phyloP scores from a whole-genome alignment of 495 filamentous ascomycete species.

The Acidomyces sp. region DNA sequence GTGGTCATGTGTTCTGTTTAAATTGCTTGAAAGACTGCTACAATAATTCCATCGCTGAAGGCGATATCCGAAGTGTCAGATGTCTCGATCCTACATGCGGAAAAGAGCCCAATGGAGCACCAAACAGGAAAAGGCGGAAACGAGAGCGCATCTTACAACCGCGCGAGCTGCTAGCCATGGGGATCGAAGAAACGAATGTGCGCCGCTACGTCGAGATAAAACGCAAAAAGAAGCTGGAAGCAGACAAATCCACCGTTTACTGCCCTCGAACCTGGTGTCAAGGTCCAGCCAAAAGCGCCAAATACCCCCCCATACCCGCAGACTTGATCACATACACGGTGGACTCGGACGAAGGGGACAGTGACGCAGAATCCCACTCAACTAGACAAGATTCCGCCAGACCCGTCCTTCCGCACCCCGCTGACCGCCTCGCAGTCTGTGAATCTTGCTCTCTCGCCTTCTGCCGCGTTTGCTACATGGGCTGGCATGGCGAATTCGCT shows the following conservation, averaged over 20 bases:
- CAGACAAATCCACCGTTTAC: conserved; percentile 84
- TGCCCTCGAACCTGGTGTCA: conserved; percentile 92
- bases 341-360: conserved; percentile 30
- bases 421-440: conserved; percentile 65
- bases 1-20: conserved; percentile 83
- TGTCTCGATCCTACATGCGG: conserved; percentile 69
- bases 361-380: conserved; percentile 31
- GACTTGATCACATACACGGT: conserved; percentile 47
- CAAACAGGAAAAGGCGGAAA: conserved; percentile 31
- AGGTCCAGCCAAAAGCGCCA: conserved; percentile 70
- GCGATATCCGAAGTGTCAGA: conserved; percentile 60
- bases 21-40: conserved; percentile 80
- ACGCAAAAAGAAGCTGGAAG: conserved; percentile 80
- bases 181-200: conserved; percentile 56
- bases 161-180: conserved; percentile 79
- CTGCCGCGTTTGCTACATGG: conserved; percentile 56
- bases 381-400: conserved; percentile 19
- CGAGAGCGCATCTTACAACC: conserved; percentile 59
- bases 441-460: conserved; percentile 80
- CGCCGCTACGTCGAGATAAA: conserved; percentile 80
- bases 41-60: conserved; percentile 72
- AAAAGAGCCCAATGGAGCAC: conserved; percentile 33
- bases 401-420: conserved; percentile 34
- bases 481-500: conserved; percentile 81
- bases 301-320: conserved; percentile 38